Base-by-base conservation (phyloP, 1,139 yeast genomes). In the Blastobotrys capitulatus region DNA sequence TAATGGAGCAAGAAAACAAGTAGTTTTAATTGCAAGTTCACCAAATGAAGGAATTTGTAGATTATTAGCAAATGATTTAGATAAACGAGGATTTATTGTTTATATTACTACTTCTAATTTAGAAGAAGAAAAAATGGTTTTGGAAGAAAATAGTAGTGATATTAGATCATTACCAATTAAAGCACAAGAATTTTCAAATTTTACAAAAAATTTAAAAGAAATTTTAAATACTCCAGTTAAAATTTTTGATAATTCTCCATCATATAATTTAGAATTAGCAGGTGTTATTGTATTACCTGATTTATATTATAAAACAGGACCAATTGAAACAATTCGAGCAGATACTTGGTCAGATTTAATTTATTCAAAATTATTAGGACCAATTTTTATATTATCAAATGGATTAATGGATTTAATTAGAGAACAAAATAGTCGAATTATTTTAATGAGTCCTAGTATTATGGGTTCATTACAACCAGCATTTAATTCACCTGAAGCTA, bases 21-120 rank as follows among this genome's bases (percentile, higher is more conserved):
- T 85, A 6, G 79, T 86, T 0, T 70, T 87, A 31, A 70, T 87
- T 6, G 76, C 86, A 1, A 95, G 95, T 1, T 83, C 90, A 1
- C 90, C 92, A 1, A 75, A 80, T 0, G 94, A 86, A 55, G 89
- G 90, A 0, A 68, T 86, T 54, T 81, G 88, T 0, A 72, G 88
- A 51, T 71, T 82, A 44, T 71, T 87, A 35, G 87, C 89, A 0
- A 74, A 79, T 49, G 95, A 87, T 61, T 74, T 87, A 57, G 89
- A 85, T 55, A 77, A 77, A 46, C 71, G 95, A 49, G 95, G 96
- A 1, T 85, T 85, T 61, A 82, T 87, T 31, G 89, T 87, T 2
- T 87, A 83, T 64, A 73, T 87, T 57, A 82, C 94, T 1, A 80
- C 86, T 3, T 68, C 81, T 12, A 83, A 83, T 52, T 80, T 78